phyloP scores from a whole-genome alignment of 768 basidiomycete species.

The Xanthoconium stramineum region DNA sequence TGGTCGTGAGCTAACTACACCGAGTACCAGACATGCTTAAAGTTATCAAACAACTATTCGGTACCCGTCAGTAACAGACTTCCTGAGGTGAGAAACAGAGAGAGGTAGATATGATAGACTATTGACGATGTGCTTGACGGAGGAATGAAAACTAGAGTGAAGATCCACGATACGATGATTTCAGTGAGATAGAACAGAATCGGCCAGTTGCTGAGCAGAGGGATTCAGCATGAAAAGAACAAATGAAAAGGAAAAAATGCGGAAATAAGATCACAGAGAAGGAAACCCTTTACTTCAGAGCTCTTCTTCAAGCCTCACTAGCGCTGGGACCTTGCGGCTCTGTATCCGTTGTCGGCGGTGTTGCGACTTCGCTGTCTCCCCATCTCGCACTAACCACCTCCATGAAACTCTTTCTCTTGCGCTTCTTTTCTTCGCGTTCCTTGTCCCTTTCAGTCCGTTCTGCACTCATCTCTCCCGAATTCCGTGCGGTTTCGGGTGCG shows the following conservation, averaged over 20 bases:
- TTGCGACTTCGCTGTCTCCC: constrained; percentile 28
- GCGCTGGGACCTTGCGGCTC: constrained; percentile 10
- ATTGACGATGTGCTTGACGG: constrained; percentile 12
- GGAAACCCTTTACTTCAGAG: neutral
- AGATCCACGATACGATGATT: constrained; percentile 15
- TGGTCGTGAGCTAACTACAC: constrained; percentile 20
- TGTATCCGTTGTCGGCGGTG: constrained; percentile 30
- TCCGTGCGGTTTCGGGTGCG: constrained; percentile 40
- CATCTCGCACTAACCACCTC: constrained; percentile 38
- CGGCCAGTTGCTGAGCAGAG: constrained; percentile 1
- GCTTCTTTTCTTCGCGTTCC: constrained; percentile 58
- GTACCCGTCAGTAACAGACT: constrained; percentile 4
- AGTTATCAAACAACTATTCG: constrained; percentile 20
- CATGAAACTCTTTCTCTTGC: constrained; percentile 55
- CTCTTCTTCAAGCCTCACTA: constrained; percentile 12
- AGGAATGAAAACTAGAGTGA: constrained; percentile 7
- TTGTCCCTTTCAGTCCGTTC: constrained; percentile 51
- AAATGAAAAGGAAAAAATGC: constrained; percentile 8
- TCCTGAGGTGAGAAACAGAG: neutral
- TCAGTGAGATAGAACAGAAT: constrained; percentile 14
- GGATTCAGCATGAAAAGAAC: neutral
- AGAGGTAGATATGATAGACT: constrained; percentile 1
- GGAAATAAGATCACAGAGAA: constrained; percentile 8
- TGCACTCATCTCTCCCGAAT: constrained; percentile 46
- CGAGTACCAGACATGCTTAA: too few species aligned